Evolutionary conservation across 2,329 filamentous ascomycete genomes (phyloP).

Genomic region (Fusarium sororula): DNA sequence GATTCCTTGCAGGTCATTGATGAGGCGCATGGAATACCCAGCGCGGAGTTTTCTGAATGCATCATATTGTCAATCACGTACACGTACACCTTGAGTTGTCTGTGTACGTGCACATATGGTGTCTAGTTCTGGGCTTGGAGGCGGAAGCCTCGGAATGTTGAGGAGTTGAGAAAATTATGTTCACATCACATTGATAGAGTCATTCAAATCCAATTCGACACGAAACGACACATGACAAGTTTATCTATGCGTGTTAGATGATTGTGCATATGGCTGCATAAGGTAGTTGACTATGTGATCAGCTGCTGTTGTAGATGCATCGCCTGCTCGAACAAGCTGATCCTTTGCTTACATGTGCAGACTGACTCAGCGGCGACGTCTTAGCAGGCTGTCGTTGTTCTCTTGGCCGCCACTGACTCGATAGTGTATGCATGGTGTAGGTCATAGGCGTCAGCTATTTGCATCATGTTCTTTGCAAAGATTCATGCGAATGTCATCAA

Average conservation of each 20-base stretch:
- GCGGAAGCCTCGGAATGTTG: slow-evolving; percentile 32
- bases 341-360: not conserved
- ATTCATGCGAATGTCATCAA: not conserved
- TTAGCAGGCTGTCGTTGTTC: not conserved
- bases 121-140: slow-evolving; percentile 22
- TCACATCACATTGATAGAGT: not conserved
- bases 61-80: slow-evolving; percentile 17
- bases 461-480: not conserved
- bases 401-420: not conserved
- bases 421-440: not conserved
- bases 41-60: slow-evolving; percentile 40
- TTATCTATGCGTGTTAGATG: not conserved
- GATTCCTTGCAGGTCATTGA: slow-evolving; percentile 40
- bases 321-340: not conserved
- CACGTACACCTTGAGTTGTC: not conserved
- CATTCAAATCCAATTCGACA: not conserved
- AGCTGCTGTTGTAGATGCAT: not conserved
- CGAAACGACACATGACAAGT: not conserved
- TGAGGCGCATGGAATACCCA: slow-evolving; percentile 37
- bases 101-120: slow-evolving; percentile 13
- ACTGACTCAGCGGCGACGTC: not conserved
- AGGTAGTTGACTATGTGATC: not conserved
- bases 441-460: not conserved
- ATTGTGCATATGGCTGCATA: not conserved
- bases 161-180: slow-evolving; percentile 21